These are phyloP conservation scores for Xylaria palmicola DNA, from an alignment of 495 filamentous ascomycete species.

Conservation along the genomic window DNA sequence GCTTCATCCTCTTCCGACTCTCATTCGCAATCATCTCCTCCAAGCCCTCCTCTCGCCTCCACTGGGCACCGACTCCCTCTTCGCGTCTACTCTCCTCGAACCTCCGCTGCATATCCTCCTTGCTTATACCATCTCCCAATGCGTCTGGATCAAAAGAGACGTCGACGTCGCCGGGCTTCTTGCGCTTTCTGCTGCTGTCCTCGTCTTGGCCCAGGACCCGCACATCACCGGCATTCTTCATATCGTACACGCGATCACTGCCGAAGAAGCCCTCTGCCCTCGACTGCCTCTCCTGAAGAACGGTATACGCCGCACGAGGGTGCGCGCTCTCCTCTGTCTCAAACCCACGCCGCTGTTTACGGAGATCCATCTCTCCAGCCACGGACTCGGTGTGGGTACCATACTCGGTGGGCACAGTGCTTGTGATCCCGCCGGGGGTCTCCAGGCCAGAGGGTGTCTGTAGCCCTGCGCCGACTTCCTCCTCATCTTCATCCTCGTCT, in stretches of 20 bases:
- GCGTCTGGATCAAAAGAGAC: slow-evolving; percentile 83
- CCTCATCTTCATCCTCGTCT: slow-evolving; percentile 72
- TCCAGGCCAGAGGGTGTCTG: slow-evolving; percentile 77
- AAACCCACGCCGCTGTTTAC: slow-evolving; percentile 80
- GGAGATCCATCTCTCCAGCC: slow-evolving; percentile 84
- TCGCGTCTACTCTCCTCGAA: slow-evolving; percentile 78
- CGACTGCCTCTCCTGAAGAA: slow-evolving; percentile 83
- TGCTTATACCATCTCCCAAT: slow-evolving; percentile 71
- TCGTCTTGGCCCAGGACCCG: slow-evolving; percentile 80
- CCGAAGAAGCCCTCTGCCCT: slow-evolving; percentile 92
- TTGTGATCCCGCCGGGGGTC: slow-evolving; percentile 78
- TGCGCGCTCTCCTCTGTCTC: slow-evolving; percentile 81
- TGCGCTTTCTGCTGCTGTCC: slow-evolving; percentile 73
- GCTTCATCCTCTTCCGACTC: slow-evolving; percentile 81
- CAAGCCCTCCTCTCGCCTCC: slow-evolving; percentile 88
- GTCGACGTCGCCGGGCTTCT: slow-evolving; percentile 94
- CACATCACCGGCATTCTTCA: slow-evolving; percentile 45
- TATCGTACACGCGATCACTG: slow-evolving; percentile 87
- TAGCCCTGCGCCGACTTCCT: slow-evolving; percentile 62
- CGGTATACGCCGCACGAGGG: slow-evolving; percentile 78
- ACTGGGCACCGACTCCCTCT: slow-evolving; percentile 62
- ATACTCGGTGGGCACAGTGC: slow-evolving; percentile 75
- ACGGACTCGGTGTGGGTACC: slow-evolving; percentile 65
- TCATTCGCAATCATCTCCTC: slow-evolving; percentile 97
- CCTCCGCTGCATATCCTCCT: slow-evolving; percentile 52